Base-by-base conservation (phyloP, 2,329 filamentous ascomycete species). In the Fusarium sp. region DNA sequence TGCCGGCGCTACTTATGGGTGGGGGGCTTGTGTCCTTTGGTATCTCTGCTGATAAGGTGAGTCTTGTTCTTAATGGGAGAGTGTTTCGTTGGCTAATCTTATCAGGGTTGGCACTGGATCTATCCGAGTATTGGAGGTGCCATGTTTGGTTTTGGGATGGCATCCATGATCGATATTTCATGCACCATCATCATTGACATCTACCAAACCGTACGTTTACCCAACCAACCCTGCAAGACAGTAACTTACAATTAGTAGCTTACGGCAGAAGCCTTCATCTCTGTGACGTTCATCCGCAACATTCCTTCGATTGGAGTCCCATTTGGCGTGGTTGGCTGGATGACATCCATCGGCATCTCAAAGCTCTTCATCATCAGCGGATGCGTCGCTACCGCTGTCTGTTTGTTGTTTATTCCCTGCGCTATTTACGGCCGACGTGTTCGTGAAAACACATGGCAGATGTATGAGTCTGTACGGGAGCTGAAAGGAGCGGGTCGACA, bases 71-170 rank as follows among this genome's bases (percentile, higher is more conserved):
- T 8, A 8, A 0, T 39, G 9, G 1, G 28, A 3, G 1, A 26
- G 2, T 15, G 18, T 28, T 28, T 5, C 0, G 8, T 9, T 24
- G 11, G 9, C 41, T 32, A 14, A 72, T 55, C 28, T 9, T 51
- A 2, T 1, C 30, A 85, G 83, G 83, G 83, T 2, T 82, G 83
- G 82, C 83, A 84, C 47, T 85, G 82, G 82, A 82, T 84, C 8
- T 81, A 78, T 30, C 82, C 83, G 0, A 82, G 78, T 8, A 70
- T 84, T 7, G 83, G 79, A 0, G 80, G 81, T 6, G 81, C 76
- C 0, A 56, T 84, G 2, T 84, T 83, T 45, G 81, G 79, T 0
- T 83, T 83, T 53, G 83, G 82, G 0, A 73, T 84, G 3, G 82
- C 83, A 1, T 78, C 81, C 48, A 81, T 82, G n/a, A 77, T 79